Conservation (phyloP, 1,284 basidiomycete genomes). For the Somion occarium region DNA sequence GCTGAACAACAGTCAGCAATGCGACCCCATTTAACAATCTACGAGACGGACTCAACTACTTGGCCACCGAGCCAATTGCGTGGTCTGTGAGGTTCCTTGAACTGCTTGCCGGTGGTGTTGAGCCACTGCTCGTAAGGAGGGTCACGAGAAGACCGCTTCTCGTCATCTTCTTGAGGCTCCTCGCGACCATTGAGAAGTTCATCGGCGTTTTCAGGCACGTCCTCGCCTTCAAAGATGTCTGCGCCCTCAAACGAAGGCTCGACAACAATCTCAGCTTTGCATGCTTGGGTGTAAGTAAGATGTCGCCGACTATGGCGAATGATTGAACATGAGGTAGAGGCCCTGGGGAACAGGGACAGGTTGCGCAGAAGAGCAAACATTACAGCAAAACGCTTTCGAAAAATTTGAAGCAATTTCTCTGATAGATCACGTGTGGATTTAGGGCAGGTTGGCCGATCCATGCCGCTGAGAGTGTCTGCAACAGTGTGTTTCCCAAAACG, state of each 20-base stretch:
- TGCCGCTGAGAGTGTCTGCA: not conserved
- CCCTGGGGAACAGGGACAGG: constrained; percentile 16
- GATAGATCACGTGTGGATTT: constrained; percentile 20
- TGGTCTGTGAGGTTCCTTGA: constrained; percentile 35
- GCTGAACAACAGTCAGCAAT: constrained; percentile 36
- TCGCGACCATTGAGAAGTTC: constrained; percentile 2
- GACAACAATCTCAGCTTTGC: constrained; percentile 1
- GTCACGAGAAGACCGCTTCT: constrained; percentile 11
- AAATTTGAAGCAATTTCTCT: constrained; percentile 21
- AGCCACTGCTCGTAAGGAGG: constrained; percentile 32
- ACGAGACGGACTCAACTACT: constrained; percentile 44
- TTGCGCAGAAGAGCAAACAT: constrained; percentile 30
- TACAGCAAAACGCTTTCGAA: constrained; percentile 18
- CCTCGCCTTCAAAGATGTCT: constrained; percentile 11
- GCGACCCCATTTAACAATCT: constrained; percentile 4
- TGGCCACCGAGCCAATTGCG: constrained; percentile 55
- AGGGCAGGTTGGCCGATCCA: constrained; percentile 20
- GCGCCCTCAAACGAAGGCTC: constrained; percentile 12
- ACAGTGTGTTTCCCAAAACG: constrained; percentile 1
- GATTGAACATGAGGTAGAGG: constrained; percentile 13
- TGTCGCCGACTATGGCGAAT: constrained; percentile 4
- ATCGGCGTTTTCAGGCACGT: constrained; percentile 14
- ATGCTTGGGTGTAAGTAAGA: not conserved
- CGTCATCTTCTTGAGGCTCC: not conserved
- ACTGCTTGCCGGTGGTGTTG: constrained; percentile 30